These are phyloP conservation scores for Elsinoe arachidis DNA, from an alignment of 2,329 filamentous ascomycete species.

Conservation along the genomic window DNA sequence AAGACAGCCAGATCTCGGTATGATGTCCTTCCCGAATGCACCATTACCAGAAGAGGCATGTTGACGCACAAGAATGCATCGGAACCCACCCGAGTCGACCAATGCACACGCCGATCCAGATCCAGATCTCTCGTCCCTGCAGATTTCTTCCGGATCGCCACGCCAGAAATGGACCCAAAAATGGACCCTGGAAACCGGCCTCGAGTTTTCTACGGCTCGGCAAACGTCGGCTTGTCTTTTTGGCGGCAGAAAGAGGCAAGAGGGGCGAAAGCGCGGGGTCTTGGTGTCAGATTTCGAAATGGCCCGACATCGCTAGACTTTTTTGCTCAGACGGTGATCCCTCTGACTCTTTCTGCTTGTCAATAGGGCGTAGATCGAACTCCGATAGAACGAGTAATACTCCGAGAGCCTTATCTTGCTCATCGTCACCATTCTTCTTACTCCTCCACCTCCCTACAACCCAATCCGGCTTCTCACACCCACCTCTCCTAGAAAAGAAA, in stretches of 20 bases:
- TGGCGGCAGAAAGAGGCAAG: not conserved
- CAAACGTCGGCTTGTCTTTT: not conserved
- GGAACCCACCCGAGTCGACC: not conserved
- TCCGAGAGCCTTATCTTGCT: not conserved
- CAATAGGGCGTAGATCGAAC: constrained; percentile 4
- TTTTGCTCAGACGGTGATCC: not conserved
- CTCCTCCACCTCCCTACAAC: not conserved
- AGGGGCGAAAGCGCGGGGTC: not conserved
- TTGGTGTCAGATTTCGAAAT: not conserved
- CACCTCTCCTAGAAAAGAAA: not conserved
- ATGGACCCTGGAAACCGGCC: not conserved
- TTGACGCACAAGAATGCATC: not conserved
- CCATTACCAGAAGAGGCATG: not conserved
- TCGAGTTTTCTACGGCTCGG: not conserved
- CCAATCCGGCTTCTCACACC: not conserved
- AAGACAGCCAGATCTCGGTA: no score
- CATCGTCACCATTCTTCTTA: not conserved
- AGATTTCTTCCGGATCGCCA: constrained; percentile 2
- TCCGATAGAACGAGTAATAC: not conserved
- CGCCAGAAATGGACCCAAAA: not conserved
- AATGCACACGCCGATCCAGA: not conserved
- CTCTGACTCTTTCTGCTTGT: not conserved
- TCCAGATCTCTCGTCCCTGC: constrained; percentile 10
- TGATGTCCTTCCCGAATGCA: not conserved
- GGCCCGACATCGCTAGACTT: constrained; percentile 10